Evolutionary conservation across 2,329 filamentous ascomycete genomes (phyloP).

Genomic region (Aureobasidium lini): DNA sequence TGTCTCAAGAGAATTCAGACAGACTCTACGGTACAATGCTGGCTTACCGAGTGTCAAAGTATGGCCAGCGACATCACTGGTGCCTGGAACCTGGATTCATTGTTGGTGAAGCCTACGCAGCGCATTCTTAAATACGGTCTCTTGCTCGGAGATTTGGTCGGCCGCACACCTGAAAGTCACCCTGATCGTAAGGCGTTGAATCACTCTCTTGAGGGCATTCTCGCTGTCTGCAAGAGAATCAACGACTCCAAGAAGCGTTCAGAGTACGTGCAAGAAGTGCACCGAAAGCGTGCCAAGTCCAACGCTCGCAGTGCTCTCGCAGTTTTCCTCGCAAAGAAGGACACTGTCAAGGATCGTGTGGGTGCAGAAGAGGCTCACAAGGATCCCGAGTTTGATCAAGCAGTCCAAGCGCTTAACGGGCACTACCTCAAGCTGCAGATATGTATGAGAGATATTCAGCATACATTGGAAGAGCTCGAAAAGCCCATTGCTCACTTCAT

Average conservation of each 20-base stretch:
- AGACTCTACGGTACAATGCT: conserved; percentile 60
- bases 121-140: conserved; percentile 90
- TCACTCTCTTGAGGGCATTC: conserved; percentile 62
- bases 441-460: conserved; percentile 87
- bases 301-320: conserved; percentile 78
- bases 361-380: conserved; percentile 61
- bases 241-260: conserved; percentile 95
- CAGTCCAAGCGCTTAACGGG: conserved; percentile 81
- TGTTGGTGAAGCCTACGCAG: conserved; percentile 97
- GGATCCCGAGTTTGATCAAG: conserved; percentile 70
- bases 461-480: conserved; percentile 74
- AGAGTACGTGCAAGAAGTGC: conserved; percentile 82
- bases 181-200: conserved; percentile 68
- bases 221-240: conserved; percentile 58
- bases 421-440: conserved; percentile 90
- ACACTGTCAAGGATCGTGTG: conserved; percentile 70
- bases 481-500: conserved; percentile 76
- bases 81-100: conserved; percentile 89
- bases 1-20: conserved; percentile 49
- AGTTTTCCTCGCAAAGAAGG: conserved; percentile 79
- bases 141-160: conserved; percentile 69
- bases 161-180: conserved; percentile 72
- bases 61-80: conserved; percentile 87
- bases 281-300: conserved; percentile 78
- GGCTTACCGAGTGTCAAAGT: conserved; percentile 87